Conservation (phyloP, 495 filamentous ascomycete genomes). For the Chaetomium tenue region DNA sequence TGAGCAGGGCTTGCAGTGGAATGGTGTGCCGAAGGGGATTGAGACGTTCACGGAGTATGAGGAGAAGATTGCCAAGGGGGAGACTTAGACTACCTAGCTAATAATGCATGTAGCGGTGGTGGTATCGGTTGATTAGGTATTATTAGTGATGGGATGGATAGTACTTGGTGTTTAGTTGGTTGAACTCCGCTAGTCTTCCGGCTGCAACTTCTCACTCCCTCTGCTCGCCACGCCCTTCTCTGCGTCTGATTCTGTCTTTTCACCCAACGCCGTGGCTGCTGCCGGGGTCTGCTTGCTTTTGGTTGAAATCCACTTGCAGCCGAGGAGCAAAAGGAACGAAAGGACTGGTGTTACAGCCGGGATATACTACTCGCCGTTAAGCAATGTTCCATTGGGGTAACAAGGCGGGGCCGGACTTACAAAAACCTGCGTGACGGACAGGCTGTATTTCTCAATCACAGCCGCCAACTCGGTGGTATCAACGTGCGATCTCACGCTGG, state of each 20-base stretch:
- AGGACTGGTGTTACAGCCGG: not conserved
- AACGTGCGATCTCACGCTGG: not conserved
- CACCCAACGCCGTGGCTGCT: not conserved
- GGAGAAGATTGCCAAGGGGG: conserved; percentile 23
- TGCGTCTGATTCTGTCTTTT: not conserved
- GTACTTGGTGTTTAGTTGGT: not conserved
- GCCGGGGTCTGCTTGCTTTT: not conserved
- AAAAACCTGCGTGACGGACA: not conserved
- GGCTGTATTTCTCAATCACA: not conserved
- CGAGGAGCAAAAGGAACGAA: not conserved
- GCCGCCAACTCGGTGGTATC: not conserved
- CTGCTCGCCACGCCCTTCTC: not conserved
- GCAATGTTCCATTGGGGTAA: not conserved
- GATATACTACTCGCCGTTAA: not conserved
- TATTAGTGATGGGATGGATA: not conserved
- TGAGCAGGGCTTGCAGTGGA: conserved; percentile 30
- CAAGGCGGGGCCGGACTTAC: not conserved
- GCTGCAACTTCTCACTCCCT: not conserved
- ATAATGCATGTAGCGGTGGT: too few species aligned
- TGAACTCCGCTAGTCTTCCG: not conserved
- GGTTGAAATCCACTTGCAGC: not conserved
- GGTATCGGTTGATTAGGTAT: not conserved
- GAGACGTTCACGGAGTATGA: conserved; percentile 28
- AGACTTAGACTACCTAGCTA: not conserved
- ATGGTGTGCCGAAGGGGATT: conserved; percentile 29